Evolutionary conservation across 192 early-diverging fungal genomes (phyloP), one percentile per base, ranked within the genome.

Genomic region (Backusella luteola): DNA sequence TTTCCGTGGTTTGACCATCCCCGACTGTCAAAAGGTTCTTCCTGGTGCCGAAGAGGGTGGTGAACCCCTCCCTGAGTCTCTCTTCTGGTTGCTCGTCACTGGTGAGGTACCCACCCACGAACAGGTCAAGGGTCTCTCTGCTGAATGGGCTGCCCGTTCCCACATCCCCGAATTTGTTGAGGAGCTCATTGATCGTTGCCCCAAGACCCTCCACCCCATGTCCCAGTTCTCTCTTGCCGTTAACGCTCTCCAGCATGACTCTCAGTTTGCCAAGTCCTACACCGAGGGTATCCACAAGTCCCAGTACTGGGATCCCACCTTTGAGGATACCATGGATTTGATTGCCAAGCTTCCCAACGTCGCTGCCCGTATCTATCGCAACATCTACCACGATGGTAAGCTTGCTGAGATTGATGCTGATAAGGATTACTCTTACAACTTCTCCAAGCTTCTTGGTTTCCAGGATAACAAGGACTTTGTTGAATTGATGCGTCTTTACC

Each of bases 141-240:
- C 91, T 75, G 98, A 99, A 89, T 97, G 96, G 93, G 97, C 96
- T 81, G 93, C 96, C 77, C 92, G 98, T 70, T 89, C 96, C 67
- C 86, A 92, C 77, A 90, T 99, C 76, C 98, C 98, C 66, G 81
- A 89, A 69, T 96, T 97, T 85, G 98, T 98, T 79, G 91, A 96
- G 85, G 98, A 99, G 68, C 85, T 99, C 82, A 92, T 99, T 71
- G 98, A 99, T 88, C 90, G 95, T 75, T 99, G 98, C 91, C 98
- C 98, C 78, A 93, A 87, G 90, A 98, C 96, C 56, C 93, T 99
- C 79, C 98, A 99, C 91, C 96, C 98, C 77, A 99, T 99, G 98
- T 95, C 94, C 74, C 98, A 99, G 90, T 94, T 99, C 86, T 90
- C 94, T 72, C 85, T 99, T 59, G 98, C 98, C 41, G 92, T 99